Percentiles rank a stretch among this genome's conserved stretches.
phyloP scores from a whole-genome alignment of 352 stramenopile species.

The Pythium rishiriense region DNA sequence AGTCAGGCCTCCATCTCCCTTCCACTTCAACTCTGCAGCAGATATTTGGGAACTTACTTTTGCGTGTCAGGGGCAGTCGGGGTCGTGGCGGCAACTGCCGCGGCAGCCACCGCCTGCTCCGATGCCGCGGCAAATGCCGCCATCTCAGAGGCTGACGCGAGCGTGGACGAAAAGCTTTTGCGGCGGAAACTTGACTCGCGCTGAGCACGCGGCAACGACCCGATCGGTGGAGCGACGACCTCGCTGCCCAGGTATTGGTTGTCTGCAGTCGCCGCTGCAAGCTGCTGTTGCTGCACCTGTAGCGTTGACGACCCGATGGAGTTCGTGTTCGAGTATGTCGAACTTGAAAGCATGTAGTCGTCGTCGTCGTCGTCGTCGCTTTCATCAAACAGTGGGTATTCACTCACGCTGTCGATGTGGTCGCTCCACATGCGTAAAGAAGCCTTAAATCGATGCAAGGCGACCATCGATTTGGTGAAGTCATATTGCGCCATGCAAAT shows the following conservation, averaged over 20 bases:
- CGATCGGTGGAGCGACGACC: background rate
- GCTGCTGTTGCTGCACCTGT: conserved; percentile 19
- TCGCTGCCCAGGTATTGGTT: conserved; percentile 8
- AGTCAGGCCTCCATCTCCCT: background rate
- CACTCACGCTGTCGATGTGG: conserved; percentile 75
- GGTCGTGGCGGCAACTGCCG: conserved; percentile 3
- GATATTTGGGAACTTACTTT: conserved; percentile 27
- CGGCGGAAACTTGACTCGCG: conserved; percentile 28
- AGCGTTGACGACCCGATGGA: conserved; percentile 24
- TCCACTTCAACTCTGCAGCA: background rate
- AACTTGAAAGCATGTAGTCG: conserved; percentile 58
- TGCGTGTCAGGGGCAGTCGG: conserved; percentile 16
- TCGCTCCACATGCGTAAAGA: conserved; percentile 71
- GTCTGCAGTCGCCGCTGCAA: conserved; percentile 1
- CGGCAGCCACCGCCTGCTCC: conserved; percentile 17
- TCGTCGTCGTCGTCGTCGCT: conserved; percentile 41
- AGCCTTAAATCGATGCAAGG: conserved; percentile 69
- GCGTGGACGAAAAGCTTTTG: conserved; percentile 18
- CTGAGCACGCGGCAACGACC: conserved; percentile 16
- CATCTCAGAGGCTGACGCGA: conserved; percentile 13
- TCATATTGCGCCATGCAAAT: conserved; percentile 71
- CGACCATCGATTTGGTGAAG: conserved; percentile 74
- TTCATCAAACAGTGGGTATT: conserved; percentile 78
- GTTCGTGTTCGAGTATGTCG: conserved; percentile 64
- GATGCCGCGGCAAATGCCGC: conserved; percentile 12